Conservation (phyloP, 768 basidiomycete species). For the Arthromyces matolae region DNA sequence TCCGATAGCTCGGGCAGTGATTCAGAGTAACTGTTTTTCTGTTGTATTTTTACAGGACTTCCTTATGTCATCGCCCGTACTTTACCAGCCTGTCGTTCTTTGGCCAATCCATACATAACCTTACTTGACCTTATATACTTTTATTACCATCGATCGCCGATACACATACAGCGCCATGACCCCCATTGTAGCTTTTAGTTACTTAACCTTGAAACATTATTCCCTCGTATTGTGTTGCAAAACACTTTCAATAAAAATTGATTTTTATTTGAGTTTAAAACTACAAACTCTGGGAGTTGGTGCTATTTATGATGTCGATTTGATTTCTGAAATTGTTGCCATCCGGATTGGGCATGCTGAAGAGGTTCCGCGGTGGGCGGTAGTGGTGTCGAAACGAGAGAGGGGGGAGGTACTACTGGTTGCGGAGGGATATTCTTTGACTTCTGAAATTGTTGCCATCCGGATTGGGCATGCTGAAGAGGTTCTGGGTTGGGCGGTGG, state of each 20-base stretch:
- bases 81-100: conserved; percentile 11
- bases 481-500: conserved; percentile 9
- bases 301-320: no score
- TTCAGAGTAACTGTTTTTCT: conserved; percentile 56
- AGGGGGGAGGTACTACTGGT: not conserved
- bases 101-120: conserved; percentile 6
- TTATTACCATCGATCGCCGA: conserved; percentile 39
- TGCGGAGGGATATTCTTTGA: conserved; percentile 24
- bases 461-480: conserved; percentile 36
- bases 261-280: no score
- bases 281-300: no score
- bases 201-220: conserved; percentile 28
- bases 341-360: conserved; percentile 41
- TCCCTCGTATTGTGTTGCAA: conserved; percentile 7
- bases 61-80: conserved; percentile 11
- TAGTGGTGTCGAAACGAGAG: conserved; percentile 1
- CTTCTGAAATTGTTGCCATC: conserved; percentile 60
- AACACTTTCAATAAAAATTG: no score
- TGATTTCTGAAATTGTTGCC: conserved; percentile 57
- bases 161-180: conserved; percentile 19
- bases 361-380: conserved; percentile 14
- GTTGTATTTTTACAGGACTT: conserved; percentile 18
- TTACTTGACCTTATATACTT: conserved; percentile 27
- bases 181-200: conserved; percentile 53
- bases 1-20: conserved; percentile 81